These are phyloP conservation scores for Pythium volutum DNA, from an alignment of 352 stramenopile genomes.

Conservation along the genomic window DNA sequence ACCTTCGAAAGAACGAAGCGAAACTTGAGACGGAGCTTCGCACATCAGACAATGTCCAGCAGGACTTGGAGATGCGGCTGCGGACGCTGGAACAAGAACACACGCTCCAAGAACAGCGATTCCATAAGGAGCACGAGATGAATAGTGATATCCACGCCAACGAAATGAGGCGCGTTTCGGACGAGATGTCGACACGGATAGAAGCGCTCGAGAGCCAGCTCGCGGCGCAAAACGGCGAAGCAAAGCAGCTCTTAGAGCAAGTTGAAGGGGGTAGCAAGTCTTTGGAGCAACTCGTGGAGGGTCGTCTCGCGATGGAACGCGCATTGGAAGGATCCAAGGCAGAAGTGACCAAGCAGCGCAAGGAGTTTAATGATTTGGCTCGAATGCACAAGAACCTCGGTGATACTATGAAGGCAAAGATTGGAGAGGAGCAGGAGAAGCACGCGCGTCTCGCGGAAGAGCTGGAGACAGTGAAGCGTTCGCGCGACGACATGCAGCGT, in stretches of 20 bases:
- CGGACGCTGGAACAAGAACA: not conserved
- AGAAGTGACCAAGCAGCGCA: slow-evolving; percentile 42
- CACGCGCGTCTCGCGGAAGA: slow-evolving; percentile 25
- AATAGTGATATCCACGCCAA: slow-evolving; percentile 2
- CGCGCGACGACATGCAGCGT: not conserved
- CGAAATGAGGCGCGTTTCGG: slow-evolving; percentile 14
- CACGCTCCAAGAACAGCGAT: slow-evolving; percentile 4
- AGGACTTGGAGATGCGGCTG: slow-evolving; percentile 7
- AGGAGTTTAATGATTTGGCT: slow-evolving; percentile 59
- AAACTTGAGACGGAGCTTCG: slow-evolving; percentile 13
- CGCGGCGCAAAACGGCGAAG: slow-evolving; percentile 10
- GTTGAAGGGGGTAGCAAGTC: slow-evolving; percentile 13
- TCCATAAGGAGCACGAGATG: not conserved
- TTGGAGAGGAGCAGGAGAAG: slow-evolving; percentile 36
- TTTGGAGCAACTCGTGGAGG: slow-evolving; percentile 19
- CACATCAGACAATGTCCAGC: not conserved
- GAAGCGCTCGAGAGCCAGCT: slow-evolving; percentile 11
- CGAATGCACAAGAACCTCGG: slow-evolving; percentile 67
- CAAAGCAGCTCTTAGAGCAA: slow-evolving; percentile 14
- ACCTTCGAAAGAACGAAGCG: not conserved
- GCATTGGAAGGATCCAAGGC: slow-evolving; percentile 31
- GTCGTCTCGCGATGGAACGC: slow-evolving; percentile 31
- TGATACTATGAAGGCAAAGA: slow-evolving; percentile 40
- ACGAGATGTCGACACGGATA: slow-evolving; percentile 12
- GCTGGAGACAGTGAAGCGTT: slow-evolving; percentile 16